Evolutionary conservation across 352 stramenopile genomes (phyloP).

Genomic region (Phytophthora capsici): DNA sequence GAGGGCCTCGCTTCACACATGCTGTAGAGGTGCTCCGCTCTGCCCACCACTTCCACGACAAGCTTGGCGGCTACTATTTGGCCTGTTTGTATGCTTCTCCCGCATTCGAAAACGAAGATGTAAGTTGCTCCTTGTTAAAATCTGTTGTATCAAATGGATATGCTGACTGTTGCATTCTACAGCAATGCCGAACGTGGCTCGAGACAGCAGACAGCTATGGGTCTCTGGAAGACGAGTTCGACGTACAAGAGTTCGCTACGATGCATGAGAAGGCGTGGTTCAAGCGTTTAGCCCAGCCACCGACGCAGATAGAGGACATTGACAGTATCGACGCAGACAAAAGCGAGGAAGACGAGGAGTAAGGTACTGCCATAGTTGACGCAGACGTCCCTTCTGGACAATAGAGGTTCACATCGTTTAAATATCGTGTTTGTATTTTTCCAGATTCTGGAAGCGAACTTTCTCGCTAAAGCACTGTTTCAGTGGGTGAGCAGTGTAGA

Average conservation of each 20-base stretch:
- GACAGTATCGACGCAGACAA: constrained; percentile 13
- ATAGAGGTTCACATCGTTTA: no score
- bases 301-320: constrained; percentile 40
- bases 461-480: no score
- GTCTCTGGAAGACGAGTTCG: constrained; percentile 77
- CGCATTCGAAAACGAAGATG: constrained; percentile 64
- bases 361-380: neutral
- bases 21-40: constrained; percentile 69
- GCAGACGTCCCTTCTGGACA: neutral
- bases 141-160: neutral
- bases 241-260: constrained; percentile 57
- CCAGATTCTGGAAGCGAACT: no score
- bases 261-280: constrained; percentile 71
- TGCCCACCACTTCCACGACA: constrained; percentile 85
- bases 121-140: constrained; percentile 14
- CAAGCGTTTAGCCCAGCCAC: constrained; percentile 54
- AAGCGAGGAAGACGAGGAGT: constrained; percentile 2
- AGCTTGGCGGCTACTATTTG: constrained; percentile 80
- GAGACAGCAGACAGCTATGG: constrained; percentile 85
- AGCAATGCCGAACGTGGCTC: constrained; percentile 78
- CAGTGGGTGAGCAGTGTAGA: no score
- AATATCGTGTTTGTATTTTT: no score
- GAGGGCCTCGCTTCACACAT: constrained; percentile 42
- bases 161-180: neutral
- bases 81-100: constrained; percentile 67